Conservation (phyloP, 2,329 filamentous ascomycete species). For the Myriosclerotinia scirpicola region DNA sequence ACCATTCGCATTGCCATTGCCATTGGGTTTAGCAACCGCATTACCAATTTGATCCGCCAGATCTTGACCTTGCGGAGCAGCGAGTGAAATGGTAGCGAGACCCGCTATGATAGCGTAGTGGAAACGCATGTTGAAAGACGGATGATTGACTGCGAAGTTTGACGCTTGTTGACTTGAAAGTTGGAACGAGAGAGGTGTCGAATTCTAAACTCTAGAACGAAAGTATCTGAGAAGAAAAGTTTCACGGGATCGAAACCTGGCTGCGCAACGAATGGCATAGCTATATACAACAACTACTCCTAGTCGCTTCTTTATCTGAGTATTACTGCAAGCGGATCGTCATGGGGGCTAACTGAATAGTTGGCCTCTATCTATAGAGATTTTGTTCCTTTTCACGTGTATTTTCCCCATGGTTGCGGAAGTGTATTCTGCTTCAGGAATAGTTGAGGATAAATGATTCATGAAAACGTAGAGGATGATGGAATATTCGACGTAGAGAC, state of each 20-base stretch:
- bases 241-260: constrained; percentile 9
- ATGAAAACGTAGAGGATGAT: constrained; percentile 6
- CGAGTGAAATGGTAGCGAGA: constrained; percentile 14
- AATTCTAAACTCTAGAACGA: constrained; percentile 10
- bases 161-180: not conserved
- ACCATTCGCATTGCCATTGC: not conserved
- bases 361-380: not conserved
- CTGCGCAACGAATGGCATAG: not conserved
- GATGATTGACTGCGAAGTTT: not conserved
- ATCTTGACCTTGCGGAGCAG: constrained; percentile 5
- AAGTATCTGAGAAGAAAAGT: constrained; percentile 7
- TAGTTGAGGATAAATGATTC: not conserved
- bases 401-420: constrained; percentile 3
- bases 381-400: not conserved
- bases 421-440: not conserved
- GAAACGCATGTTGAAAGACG: constrained; percentile 14
- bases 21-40: not conserved
- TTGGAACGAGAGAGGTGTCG: constrained; percentile 9
- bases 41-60: not conserved
- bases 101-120: constrained; percentile 13
- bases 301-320: constrained; percentile 5
- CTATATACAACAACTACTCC: constrained; percentile 19
- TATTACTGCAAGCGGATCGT: constrained; percentile 8
- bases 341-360: not conserved
- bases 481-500: not conserved